Evolutionary conservation across 2,329 filamentous ascomycete genomes (phyloP).

Genomic region (Metarhizium sp.): DNA sequence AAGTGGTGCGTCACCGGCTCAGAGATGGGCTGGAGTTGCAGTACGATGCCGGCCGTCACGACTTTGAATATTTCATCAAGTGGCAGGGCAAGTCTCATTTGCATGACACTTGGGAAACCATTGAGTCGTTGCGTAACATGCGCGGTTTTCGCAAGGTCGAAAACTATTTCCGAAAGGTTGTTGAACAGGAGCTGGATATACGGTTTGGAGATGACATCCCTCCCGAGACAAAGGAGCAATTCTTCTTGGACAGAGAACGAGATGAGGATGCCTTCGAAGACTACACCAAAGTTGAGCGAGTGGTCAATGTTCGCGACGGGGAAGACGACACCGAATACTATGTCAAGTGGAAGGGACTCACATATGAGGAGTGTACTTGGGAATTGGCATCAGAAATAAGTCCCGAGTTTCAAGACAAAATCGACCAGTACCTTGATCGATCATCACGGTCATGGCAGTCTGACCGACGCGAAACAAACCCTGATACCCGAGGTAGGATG

Average conservation of each 20-base stretch:
- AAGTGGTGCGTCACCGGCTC: constrained; percentile 77
- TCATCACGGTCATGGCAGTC: constrained; percentile 73
- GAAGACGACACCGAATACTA: constrained; percentile 81
- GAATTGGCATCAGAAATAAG: constrained; percentile 69
- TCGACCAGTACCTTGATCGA: constrained; percentile 84
- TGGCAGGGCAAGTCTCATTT: constrained; percentile 95
- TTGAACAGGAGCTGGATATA: constrained; percentile 72
- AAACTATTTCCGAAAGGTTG: constrained; percentile 83
- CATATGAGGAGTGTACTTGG: constrained; percentile 94
- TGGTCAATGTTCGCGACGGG: constrained; percentile 74
- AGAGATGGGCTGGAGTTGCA: constrained; percentile 56
- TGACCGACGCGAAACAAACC: constrained; percentile 66
- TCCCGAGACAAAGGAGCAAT: constrained; percentile 84
- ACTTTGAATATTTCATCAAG: constrained; percentile 91
- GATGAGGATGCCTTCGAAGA: constrained; percentile 82
- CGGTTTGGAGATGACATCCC: constrained; percentile 66
- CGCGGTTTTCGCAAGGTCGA: constrained; percentile 84
- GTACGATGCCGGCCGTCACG: constrained; percentile 52
- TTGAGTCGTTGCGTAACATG: constrained; percentile 62
- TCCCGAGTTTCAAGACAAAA: constrained; percentile 73
- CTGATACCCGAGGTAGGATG: constrained; percentile 64
- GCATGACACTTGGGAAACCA: constrained; percentile 90
- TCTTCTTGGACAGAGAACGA: constrained; percentile 88
- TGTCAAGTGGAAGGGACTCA: constrained; percentile 93
- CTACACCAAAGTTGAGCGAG: constrained; percentile 84